Conservation (phyloP, 75 land plant genomes). For the Cryptomeria japonica region DNA sequence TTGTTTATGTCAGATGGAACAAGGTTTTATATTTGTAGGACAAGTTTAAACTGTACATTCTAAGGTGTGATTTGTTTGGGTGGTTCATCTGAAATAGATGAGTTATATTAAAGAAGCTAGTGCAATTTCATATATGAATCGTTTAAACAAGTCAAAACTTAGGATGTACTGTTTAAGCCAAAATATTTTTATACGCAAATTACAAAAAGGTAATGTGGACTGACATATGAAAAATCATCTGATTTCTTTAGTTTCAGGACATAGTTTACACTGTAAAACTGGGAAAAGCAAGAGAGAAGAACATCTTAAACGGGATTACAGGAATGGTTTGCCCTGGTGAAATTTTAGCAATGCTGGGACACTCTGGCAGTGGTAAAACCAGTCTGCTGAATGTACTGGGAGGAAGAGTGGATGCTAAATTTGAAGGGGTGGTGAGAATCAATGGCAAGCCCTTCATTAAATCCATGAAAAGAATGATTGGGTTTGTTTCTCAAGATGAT, state of each 20-base stretch:
- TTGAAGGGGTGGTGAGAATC: conserved; percentile 36
- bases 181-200: not conserved
- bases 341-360: conserved; percentile 53
- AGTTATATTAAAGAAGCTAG: too few species aligned
- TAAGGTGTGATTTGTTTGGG: too few species aligned
- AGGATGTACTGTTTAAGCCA: too few species aligned
- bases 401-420: conserved; percentile 22
- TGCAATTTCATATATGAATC: too few species aligned
- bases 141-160: too few species aligned
- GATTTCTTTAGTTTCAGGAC: conserved; percentile 2
- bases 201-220: not conserved
- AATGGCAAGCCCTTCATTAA: conserved; percentile 33
- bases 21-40: too few species aligned
- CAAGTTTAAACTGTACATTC: too few species aligned
- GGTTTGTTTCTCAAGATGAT: conserved; percentile 73
- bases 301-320: conserved; percentile 41
- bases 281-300: conserved; percentile 21
- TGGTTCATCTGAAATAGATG: too few species aligned
- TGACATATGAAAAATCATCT: conserved; percentile 16
- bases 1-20: not conserved
- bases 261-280: not conserved
- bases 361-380: conserved; percentile 59
- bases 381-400: conserved; percentile 47
- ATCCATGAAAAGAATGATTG: conserved; percentile 39
- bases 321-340: conserved; percentile 52